Base-by-base conservation (phyloP, 768 basidiomycete species). In the Boletus tylopilopsis region DNA sequence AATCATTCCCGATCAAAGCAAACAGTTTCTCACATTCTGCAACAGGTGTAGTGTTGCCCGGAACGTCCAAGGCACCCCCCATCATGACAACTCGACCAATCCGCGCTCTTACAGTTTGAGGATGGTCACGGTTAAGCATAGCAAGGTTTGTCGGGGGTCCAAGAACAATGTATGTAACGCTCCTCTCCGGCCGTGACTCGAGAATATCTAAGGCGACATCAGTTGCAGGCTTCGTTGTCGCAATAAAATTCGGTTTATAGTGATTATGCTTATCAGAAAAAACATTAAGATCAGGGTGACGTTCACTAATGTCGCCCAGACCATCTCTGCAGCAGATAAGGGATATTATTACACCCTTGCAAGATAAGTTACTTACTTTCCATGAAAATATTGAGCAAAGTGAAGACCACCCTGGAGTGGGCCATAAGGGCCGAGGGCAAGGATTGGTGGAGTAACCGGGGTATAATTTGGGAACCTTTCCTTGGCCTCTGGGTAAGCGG, bases 21-120 rank as follows among this genome's bases (percentile, higher is more conserved):
- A 19, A 19, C 25, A 2, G 29, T 19, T 2, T 64, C 82, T 68
- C 68, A 90, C 93, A 95, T 67, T 96, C 94, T 50, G 92, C 87
- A 4, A 80, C 75, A 8, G 91, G 81, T 22, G 76, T 81, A 0
- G 84, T 87, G 57, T 95, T 97, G 3, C 94, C 94, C 0, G 94
- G 91, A 27, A 91, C 88, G 55, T 94, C 91, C 21, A 97, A 65
- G 2, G 92, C 87, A 13, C 92, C 94, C n/a, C 94, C 94, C 92
- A 97, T 95, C 64, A 83, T 85, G 19, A 94, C 70, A 8, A 97
- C 71, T n/a, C 84, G 77, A 5, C 84, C 89, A 24, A 91, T 78
- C 36, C 79, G 79, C 12, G 76, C 67, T 8, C 69, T 68, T 25
- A 93, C 72, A 11, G 76, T 69, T 30, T 71, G 62, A 10, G 77